These are phyloP conservation scores for Stephanodiscus triporus DNA, from an alignment of 108 stramenopile genomes.

Conservation along the genomic window DNA sequence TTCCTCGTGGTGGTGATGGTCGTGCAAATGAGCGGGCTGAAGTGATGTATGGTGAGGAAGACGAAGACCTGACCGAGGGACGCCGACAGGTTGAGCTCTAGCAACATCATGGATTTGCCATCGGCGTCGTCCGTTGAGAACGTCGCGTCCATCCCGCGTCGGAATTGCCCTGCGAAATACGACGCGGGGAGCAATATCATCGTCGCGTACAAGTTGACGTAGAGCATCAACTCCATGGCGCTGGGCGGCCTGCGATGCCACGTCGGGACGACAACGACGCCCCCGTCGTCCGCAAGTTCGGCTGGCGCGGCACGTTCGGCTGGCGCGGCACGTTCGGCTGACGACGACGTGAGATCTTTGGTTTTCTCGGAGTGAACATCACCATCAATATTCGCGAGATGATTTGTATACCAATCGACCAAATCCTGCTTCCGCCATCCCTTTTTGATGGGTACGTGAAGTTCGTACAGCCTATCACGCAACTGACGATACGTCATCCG, in stretches of 20 bases:
- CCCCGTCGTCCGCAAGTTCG: neutral
- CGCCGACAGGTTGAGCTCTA: conserved; percentile 68
- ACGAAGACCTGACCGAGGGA: conserved; percentile 95
- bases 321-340: no score
- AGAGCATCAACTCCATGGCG: conserved; percentile 86
- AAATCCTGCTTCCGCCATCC: no score
- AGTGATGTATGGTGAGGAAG: conserved; percentile 91
- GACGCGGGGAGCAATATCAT: conserved; percentile 72
- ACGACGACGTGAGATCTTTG: no score
- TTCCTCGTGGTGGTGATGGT: conserved; percentile 98
- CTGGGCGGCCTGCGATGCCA: conserved; percentile 55
- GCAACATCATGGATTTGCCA: conserved; percentile 31
- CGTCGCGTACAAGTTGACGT: conserved; percentile 73
- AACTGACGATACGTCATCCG: no score
- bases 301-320: no score
- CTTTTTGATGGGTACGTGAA: no score
- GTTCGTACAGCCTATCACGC: no score
- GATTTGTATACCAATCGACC: no score
- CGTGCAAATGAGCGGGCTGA: conserved; percentile 85
- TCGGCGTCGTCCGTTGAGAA: no score
- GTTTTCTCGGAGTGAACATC: no score
- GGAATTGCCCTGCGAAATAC: conserved; percentile 60
- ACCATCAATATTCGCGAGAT: no score
- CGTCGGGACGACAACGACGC: neutral
- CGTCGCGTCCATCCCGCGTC: conserved; percentile 62